These are phyloP conservation scores for Inonotus hispidus DNA, from an alignment of 1,284 basidiomycete genomes.

Conservation along the genomic window DNA sequence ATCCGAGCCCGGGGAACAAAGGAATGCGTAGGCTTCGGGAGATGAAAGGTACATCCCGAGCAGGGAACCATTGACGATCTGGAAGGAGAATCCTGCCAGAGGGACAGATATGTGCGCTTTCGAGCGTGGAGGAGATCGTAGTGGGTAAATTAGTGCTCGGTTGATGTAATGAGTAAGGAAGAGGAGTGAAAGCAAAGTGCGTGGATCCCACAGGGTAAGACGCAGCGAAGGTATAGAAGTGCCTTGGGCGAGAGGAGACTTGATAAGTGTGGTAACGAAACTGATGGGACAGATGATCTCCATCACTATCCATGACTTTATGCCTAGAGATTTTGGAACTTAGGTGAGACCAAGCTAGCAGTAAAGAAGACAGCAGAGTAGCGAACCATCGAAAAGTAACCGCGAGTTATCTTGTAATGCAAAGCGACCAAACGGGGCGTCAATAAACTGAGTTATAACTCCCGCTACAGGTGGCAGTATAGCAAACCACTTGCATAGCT, in stretches of 20 bases:
- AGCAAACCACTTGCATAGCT: slow-evolving; percentile 31
- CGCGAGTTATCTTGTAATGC: slow-evolving; percentile 39
- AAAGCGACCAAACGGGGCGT: slow-evolving; percentile 80
- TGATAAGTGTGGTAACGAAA: slow-evolving; percentile 48
- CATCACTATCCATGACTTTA: slow-evolving; percentile 79
- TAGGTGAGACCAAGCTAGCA: neutral
- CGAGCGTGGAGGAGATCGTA: slow-evolving; percentile 77
- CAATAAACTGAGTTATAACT: slow-evolving; percentile 37
- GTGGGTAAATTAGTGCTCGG: slow-evolving; percentile 76
- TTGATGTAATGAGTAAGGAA: slow-evolving; percentile 82
- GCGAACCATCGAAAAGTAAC: slow-evolving; percentile 50
- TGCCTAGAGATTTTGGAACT: slow-evolving; percentile 33
- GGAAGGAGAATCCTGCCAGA: slow-evolving; percentile 58
- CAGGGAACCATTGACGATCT: slow-evolving; percentile 67
- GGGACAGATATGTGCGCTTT: slow-evolving; percentile 69
- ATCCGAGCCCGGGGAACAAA: neutral
- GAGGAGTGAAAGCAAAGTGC: slow-evolving; percentile 43
- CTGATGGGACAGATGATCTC: slow-evolving; percentile 71
- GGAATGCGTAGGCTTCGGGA: slow-evolving; percentile 30
- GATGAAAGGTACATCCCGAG: slow-evolving; percentile 68
- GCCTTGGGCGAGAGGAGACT: slow-evolving; percentile 38
- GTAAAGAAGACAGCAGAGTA: neutral
- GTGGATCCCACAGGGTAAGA: slow-evolving; percentile 23
- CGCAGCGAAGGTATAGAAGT: slow-evolving; percentile 18
- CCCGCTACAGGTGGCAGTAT: slow-evolving; percentile 26